phyloP scores from a whole-genome alignment of 2,329 filamentous ascomycete genomes.

The Arthrobotrys entomopaga region DNA sequence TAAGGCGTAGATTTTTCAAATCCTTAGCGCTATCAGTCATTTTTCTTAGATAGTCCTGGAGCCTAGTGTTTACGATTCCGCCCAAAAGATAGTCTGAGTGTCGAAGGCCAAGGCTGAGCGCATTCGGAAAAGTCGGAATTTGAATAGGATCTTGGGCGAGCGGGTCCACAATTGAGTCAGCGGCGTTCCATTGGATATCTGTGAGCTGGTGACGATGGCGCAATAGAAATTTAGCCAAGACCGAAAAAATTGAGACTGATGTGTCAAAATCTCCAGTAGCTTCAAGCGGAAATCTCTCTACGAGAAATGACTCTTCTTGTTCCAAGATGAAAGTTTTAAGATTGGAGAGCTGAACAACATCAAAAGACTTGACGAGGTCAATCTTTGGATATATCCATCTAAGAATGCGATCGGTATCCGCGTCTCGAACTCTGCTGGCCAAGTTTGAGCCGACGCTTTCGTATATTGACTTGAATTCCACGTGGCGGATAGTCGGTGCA shows the following conservation, averaged over 20 bases:
- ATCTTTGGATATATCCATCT: neutral
- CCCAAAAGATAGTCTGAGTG: neutral
- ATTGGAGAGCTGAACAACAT: neutral
- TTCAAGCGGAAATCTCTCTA: neutral
- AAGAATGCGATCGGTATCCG: neutral
- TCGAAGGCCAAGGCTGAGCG: neutral
- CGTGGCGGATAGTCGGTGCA: neutral
- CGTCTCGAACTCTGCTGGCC: neutral
- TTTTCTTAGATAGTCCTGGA: neutral
- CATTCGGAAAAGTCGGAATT: neutral
- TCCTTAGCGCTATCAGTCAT: neutral
- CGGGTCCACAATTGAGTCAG: neutral
- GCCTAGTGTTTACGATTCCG: neutral
- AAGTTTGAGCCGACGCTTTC: neutral
- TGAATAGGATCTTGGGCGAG: neutral
- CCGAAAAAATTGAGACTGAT: neutral
- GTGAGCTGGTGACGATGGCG: neutral
- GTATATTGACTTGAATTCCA: neutral
- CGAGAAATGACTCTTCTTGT: neutral
- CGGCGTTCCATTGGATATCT: neutral
- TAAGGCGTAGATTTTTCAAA: neutral
- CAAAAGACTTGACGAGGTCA: neutral
- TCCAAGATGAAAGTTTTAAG: neutral
- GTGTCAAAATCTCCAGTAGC: neutral
- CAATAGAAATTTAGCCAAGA: neutral